Percentiles rank a stretch among this genome's conserved stretches.
Conservation (phyloP, 768 basidiomycete species). For the Strobilomyces dryophilus region DNA sequence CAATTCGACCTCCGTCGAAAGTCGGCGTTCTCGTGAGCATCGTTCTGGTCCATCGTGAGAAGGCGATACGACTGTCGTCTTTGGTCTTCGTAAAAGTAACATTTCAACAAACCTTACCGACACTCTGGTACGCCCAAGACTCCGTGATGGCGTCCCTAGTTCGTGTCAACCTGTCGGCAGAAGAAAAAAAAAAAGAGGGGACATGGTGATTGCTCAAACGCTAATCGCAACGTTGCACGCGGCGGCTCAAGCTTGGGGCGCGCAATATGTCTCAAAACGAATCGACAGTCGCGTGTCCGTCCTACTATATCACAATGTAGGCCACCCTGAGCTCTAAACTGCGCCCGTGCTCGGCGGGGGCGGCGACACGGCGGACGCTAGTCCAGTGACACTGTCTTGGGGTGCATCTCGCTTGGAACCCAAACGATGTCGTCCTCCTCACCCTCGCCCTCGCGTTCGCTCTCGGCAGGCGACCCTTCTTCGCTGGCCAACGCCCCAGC, state of each 20-base stretch:
- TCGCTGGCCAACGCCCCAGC: slow-evolving; percentile 59
- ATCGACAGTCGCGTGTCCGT: slow-evolving; percentile 1
- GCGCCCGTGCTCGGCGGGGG: slow-evolving; percentile 2
- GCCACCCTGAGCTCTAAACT: slow-evolving; percentile 15
- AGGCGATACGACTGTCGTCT: slow-evolving; percentile 2
- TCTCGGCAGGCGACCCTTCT: slow-evolving; percentile 20
- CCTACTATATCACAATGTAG: slow-evolving; percentile 9
- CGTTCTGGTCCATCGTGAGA: slow-evolving; percentile 1
- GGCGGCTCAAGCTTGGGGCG: neutral
- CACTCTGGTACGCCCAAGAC: slow-evolving; percentile 7
- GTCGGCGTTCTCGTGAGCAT: slow-evolving; percentile 9
- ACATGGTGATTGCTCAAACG: neutral
- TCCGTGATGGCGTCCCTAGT: slow-evolving; percentile 9
- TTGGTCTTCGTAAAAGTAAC: slow-evolving; percentile 5
- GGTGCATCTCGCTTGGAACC: slow-evolving; percentile 19
- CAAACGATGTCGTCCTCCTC: slow-evolving; percentile 33
- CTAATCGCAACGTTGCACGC: slow-evolving; percentile 8
- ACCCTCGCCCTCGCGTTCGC: slow-evolving; percentile 20
- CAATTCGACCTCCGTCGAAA: neutral
- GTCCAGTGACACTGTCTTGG: slow-evolving; percentile 9
- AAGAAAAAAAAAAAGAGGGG: neutral
- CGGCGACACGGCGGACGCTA: slow-evolving; percentile 13
- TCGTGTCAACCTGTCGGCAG: slow-evolving; percentile 4
- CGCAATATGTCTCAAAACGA: slow-evolving; percentile 20
- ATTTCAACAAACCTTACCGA: slow-evolving; percentile 14